phyloP scores from a whole-genome alignment of 1,139 yeast genomes.

The Candida smagusa region DNA sequence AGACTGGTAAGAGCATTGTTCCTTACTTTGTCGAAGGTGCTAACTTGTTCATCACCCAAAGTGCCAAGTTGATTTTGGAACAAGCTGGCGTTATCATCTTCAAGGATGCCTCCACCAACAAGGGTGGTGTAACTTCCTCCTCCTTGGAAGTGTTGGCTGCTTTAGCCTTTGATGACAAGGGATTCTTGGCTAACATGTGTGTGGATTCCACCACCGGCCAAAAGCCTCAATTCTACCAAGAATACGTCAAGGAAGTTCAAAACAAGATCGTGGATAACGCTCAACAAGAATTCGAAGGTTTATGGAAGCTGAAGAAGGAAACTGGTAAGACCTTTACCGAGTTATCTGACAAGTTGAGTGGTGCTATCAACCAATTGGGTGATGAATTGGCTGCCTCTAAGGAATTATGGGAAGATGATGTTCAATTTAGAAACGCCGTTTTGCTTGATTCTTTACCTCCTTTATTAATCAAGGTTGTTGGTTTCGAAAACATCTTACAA shows the following conservation, averaged over 20 bases:
- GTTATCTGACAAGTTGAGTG: slow-evolving; percentile 80
- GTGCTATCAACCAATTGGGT: slow-evolving; percentile 81
- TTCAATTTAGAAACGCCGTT: slow-evolving; percentile 71
- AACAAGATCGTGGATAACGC: slow-evolving; percentile 74
- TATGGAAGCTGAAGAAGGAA: slow-evolving; percentile 72
- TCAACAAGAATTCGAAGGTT: slow-evolving; percentile 74
- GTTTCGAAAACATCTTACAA: slow-evolving; percentile 66
- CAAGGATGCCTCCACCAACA: slow-evolving; percentile 96
- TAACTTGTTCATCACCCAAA: slow-evolving; percentile 89
- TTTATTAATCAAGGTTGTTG: slow-evolving; percentile 65
- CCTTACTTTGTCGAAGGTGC: slow-evolving; percentile 98
- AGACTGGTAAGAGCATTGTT: slow-evolving; percentile 72
- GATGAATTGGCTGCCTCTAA: slow-evolving; percentile 84
- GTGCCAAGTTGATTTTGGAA: slow-evolving; percentile 85
- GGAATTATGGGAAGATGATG: slow-evolving; percentile 83
- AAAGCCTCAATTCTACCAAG: slow-evolving; percentile 72
- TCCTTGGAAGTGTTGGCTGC: slow-evolving; percentile 95
- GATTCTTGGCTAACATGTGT: slow-evolving; percentile 75
- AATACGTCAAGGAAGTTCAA: slow-evolving; percentile 84
- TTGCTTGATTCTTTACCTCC: slow-evolving; percentile 78
- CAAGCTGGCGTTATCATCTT: slow-evolving; percentile 81
- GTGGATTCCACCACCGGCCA: slow-evolving; percentile 49
- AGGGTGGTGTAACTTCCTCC: slow-evolving; percentile 98
- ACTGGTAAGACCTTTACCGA: slow-evolving; percentile 74
- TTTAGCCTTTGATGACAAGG: slow-evolving; percentile 82